Percentiles rank a stretch among this genome's conserved stretches.
phyloP scores from a whole-genome alignment of 176 grass and related monocot genomes.

The Triticum dicoccoides region DNA sequence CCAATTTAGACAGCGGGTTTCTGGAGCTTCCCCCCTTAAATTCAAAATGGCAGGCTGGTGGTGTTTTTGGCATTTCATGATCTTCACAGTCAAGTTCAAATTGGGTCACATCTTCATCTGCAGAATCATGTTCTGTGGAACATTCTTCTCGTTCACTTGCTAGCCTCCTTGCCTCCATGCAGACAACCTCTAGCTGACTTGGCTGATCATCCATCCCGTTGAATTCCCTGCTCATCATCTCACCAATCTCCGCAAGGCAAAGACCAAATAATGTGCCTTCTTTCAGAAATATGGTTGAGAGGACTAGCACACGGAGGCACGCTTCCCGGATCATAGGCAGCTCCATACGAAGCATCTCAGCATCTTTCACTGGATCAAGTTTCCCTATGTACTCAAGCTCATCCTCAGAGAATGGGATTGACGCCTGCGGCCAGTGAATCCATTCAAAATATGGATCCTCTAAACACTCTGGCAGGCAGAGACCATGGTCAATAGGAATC shows the following conservation, averaged over 20 bases:
- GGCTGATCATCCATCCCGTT: conserved; percentile 64
- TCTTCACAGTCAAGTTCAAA: conserved; percentile 79
- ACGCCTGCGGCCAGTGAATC: conserved; percentile 94
- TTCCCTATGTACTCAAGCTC: conserved; percentile 74
- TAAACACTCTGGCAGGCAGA: conserved; percentile 80
- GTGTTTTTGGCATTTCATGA: conserved; percentile 32
- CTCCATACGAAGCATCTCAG: conserved; percentile 72
- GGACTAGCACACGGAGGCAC: conserved; percentile 75
- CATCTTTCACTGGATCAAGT: conserved; percentile 77
- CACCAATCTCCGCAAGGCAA: conserved; percentile 80
- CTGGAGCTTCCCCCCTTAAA: conserved; percentile 41
- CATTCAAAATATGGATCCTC: conserved; percentile 99
- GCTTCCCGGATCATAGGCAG: conserved; percentile 88
- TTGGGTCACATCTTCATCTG: conserved; percentile 52
- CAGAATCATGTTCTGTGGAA: conserved; percentile 45
- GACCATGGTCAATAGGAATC: conserved; percentile 84
- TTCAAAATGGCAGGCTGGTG: conserved; percentile 35
- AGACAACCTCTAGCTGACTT: conserved; percentile 81
- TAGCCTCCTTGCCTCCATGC: conserved; percentile 73
- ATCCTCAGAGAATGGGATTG: conserved; percentile 74
- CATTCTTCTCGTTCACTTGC: conserved; percentile 54
- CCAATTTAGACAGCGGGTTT: conserved; percentile 57
- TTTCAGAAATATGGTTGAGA: conserved; percentile 91
- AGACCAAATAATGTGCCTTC: conserved; percentile 74
- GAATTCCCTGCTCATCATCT: conserved; percentile 93